These are phyloP conservation scores for Ormosia emarginata DNA, from an alignment of 306 rosid genomes.

Conservation along the genomic window DNA sequence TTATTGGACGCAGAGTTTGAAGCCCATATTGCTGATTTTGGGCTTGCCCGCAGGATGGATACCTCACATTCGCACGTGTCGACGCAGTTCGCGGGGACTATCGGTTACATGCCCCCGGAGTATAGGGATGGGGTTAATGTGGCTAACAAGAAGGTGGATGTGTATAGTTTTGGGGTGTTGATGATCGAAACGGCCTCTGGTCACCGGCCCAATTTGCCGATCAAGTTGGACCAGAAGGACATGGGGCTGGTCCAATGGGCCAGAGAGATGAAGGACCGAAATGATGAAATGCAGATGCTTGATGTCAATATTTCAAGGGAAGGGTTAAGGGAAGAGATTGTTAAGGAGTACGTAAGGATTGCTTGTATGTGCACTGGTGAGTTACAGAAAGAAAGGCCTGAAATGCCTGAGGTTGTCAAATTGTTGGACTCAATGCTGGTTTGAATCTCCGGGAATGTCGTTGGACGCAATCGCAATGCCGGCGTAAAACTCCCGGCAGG, in stretches of 20 bases:
- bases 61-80: conserved; percentile 60
- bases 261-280: conserved; percentile 43
- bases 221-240: conserved; percentile 16
- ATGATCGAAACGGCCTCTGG: conserved; percentile 71
- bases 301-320: conserved; percentile 52
- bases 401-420: conserved; percentile 42
- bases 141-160: conserved; percentile 67
- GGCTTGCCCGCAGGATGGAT: conserved; percentile 73
- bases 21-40: conserved; percentile 92
- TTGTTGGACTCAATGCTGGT: conserved; percentile 27
- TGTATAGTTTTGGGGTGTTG: conserved; percentile 79
- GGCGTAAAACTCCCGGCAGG: too few species aligned
- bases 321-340: conserved; percentile 39
- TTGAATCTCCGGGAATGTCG: neutral
- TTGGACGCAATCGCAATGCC: too few species aligned
- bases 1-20: conserved; percentile 53
- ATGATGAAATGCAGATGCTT: conserved; percentile 52
- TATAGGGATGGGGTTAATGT: conserved; percentile 55
- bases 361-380: conserved; percentile 61
- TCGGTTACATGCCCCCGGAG: conserved; percentile 98
- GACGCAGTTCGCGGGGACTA: conserved; percentile 80
- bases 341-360: conserved; percentile 60
- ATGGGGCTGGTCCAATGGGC: conserved; percentile 76
- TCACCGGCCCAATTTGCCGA: conserved; percentile 58
- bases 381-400: conserved; percentile 48